Conservation (phyloP, 495 filamentous ascomycete genomes). For the Tuber microsphaerosporum region DNA sequence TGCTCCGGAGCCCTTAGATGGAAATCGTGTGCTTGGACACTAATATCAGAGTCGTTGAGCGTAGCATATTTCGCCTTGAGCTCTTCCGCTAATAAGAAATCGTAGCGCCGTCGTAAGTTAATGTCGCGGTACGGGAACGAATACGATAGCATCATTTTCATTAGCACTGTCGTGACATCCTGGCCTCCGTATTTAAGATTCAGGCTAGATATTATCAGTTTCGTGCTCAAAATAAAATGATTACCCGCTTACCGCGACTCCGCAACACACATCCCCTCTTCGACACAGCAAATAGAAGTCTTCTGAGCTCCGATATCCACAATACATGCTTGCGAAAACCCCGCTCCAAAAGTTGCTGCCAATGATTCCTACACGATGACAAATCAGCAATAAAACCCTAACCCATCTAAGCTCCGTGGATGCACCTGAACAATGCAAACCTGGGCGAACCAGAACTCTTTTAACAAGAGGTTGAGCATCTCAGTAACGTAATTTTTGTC, state of each 20-base stretch:
- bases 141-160: constrained; percentile 94
- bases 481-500: constrained; percentile 85
- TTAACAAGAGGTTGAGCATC: constrained; percentile 73
- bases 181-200: constrained; percentile 90
- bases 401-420: constrained; percentile 7
- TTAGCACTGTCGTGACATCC: constrained; percentile 87
- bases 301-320: constrained; percentile 97
- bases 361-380: constrained; percentile 58
- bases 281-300: constrained; percentile 94
- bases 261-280: constrained; percentile 90
- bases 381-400: constrained; percentile 18
- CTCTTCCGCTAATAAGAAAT: constrained; percentile 90
- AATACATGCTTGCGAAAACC: constrained; percentile 84
- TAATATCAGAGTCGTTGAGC: constrained; percentile 71
- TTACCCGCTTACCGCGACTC: constrained; percentile 58
- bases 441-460: constrained; percentile 76
- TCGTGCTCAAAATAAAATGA: not conserved
- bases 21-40: constrained; percentile 71
- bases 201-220: constrained; percentile 45
- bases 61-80: constrained; percentile 84
- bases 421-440: constrained; percentile 76
- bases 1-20: constrained; percentile 80
- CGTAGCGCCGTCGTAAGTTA: constrained; percentile 80
- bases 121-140: constrained; percentile 91
- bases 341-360: constrained; percentile 91